Conservation (phyloP, 2,329 filamentous ascomycete species). For the Aspergillus alliaceus region DNA sequence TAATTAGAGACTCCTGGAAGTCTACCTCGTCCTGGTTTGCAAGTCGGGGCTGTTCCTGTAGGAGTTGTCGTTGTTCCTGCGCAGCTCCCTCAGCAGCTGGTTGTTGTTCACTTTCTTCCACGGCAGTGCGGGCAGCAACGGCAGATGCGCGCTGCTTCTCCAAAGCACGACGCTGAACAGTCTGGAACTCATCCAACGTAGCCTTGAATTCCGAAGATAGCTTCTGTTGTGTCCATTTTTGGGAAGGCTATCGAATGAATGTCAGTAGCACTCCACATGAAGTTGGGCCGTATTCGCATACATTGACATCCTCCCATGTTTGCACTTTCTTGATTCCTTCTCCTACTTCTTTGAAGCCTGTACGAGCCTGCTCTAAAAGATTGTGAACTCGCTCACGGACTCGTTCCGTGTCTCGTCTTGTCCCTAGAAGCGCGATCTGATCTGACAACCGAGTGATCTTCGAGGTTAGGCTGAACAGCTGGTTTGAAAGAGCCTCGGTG, state of each 20-base stretch:
- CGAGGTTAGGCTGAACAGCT: slow-evolving; percentile 83
- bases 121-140: slow-evolving; percentile 75
- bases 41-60: slow-evolving; percentile 75
- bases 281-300: slow-evolving; percentile 44
- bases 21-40: slow-evolving; percentile 94
- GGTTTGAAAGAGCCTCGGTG: slow-evolving; percentile 79
- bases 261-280: slow-evolving; percentile 11
- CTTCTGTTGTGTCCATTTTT: slow-evolving; percentile 96
- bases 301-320: slow-evolving; percentile 79
- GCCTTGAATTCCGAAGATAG: slow-evolving; percentile 90
- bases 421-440: slow-evolving; percentile 83
- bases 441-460: slow-evolving; percentile 83
- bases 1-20: slow-evolving; percentile 93
- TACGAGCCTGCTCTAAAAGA: slow-evolving; percentile 80
- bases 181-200: slow-evolving; percentile 86
- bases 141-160: slow-evolving; percentile 91
- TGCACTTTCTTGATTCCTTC: slow-evolving; percentile 93
- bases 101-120: slow-evolving; percentile 55
- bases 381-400: slow-evolving; percentile 88
- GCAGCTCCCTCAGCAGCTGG: slow-evolving; percentile 32
- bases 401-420: slow-evolving; percentile 85
- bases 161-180: slow-evolving; percentile 82
- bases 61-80: slow-evolving; percentile 68
- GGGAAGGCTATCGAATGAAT: slow-evolving; percentile 65
- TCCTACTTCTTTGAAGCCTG: slow-evolving; percentile 85